Conservation (phyloP, 176 grass and related monocot genomes). For the Musa beccarii region DNA sequence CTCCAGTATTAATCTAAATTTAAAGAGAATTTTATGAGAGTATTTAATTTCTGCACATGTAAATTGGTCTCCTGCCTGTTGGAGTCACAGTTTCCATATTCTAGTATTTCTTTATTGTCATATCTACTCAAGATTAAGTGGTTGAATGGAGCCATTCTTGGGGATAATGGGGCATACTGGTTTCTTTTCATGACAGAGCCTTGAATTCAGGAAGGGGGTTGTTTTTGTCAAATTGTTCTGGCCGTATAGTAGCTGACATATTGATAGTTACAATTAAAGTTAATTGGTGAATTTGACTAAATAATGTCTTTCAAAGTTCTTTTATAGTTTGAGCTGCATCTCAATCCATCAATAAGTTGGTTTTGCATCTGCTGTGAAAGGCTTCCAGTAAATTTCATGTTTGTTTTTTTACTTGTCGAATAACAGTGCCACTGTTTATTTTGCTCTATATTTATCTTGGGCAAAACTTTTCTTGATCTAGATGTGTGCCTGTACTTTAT, state of each 20-base stretch:
- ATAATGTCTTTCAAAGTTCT: not conserved
- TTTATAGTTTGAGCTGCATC: not conserved
- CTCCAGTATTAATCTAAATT: not conserved
- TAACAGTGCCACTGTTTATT: not conserved
- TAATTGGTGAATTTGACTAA: not conserved
- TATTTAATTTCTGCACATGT: not conserved
- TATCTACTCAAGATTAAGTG: not conserved
- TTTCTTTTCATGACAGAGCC: not conserved
- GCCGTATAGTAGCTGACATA: not conserved
- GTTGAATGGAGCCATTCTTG: not conserved
- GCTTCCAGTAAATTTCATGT: not conserved
- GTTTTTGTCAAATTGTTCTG: not conserved
- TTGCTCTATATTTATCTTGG: not conserved
- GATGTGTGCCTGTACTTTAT: not conserved
- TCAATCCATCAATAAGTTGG: not conserved
- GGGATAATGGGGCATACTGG: not conserved
- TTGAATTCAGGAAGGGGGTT: not conserved
- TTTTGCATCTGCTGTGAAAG: not conserved
- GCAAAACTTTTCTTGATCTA: not conserved
- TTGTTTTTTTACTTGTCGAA: not conserved
- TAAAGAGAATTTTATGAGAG: not conserved
- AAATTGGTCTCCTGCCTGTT: not conserved
- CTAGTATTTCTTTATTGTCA: not conserved
- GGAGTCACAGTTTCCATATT: not conserved
- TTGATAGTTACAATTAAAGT: not conserved